Evolutionary conservation across 208 protist genomes (phyloP).

Genomic region (Crithidia acanthocephali): DNA sequence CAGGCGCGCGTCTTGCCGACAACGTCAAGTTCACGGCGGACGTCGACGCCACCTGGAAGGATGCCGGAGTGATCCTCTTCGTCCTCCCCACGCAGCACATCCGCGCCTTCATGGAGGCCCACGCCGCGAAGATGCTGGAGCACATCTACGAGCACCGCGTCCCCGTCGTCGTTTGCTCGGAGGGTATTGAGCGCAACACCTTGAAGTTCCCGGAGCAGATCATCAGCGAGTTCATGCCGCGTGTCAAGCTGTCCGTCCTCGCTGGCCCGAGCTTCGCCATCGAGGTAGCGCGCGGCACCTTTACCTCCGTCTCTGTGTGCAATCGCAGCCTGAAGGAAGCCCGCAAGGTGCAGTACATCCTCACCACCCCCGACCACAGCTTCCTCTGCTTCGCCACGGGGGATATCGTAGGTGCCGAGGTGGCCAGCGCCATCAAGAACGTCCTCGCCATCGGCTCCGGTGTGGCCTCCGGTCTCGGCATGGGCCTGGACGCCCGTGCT

Average conservation of each 20-base stretch:
- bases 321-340: slow-evolving; percentile 59
- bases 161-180: slow-evolving; percentile 77
- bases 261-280: slow-evolving; percentile 90
- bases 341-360: slow-evolving; percentile 71
- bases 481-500: slow-evolving; percentile 78
- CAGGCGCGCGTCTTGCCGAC: slow-evolving; percentile 56
- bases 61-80: slow-evolving; percentile 79
- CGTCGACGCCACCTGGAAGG: slow-evolving; percentile 47
- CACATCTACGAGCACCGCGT: slow-evolving; percentile 48
- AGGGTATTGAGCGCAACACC: slow-evolving; percentile 86
- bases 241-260: slow-evolving; percentile 64
- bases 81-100: slow-evolving; percentile 90
- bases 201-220: slow-evolving; percentile 86
- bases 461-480: slow-evolving; percentile 65
- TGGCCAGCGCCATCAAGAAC: slow-evolving; percentile 93
- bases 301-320: slow-evolving; percentile 83
- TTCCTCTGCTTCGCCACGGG: slow-evolving; percentile 87
- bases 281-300: slow-evolving; percentile 79
- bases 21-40: slow-evolving; percentile 74
- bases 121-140: slow-evolving; percentile 42
- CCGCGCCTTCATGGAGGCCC: slow-evolving; percentile 69
- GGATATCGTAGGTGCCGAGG: slow-evolving; percentile 88
- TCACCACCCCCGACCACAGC: slow-evolving; percentile 66
- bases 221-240: slow-evolving; percentile 71
- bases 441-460: slow-evolving; percentile 90